Evolutionary conservation across 495 filamentous ascomycete species (phyloP).

Genomic region (Hamigera avellanea): DNA sequence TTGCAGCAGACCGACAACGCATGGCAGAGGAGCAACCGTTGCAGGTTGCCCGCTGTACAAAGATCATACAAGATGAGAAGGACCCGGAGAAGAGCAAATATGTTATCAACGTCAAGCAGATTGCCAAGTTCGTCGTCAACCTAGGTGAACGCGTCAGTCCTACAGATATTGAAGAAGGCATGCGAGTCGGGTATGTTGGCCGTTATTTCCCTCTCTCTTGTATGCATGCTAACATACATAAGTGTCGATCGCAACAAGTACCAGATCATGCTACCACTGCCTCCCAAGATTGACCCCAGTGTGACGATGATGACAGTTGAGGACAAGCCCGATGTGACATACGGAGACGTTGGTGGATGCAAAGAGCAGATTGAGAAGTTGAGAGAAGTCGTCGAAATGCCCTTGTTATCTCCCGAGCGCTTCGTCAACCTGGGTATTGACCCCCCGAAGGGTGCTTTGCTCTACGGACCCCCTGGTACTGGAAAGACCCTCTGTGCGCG

Average conservation of each 20-base stretch:
- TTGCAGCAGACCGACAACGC: constrained; percentile 91
- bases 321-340: constrained; percentile 98
- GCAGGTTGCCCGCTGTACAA: constrained; percentile 95
- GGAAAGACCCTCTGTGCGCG: constrained; percentile 96
- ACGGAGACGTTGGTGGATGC: constrained; percentile 96
- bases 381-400: constrained; percentile 97
- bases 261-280: constrained; percentile 93
- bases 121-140: constrained; percentile 98
- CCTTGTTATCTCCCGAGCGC: constrained; percentile 86
- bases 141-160: constrained; percentile 93
- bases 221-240: constrained; percentile 1
- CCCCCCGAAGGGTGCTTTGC: constrained; percentile 90
- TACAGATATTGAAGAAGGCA: constrained; percentile 98
- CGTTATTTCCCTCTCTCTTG: background rate
- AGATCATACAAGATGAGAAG: constrained; percentile 96
- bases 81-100: constrained; percentile 98
- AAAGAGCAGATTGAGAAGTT: constrained; percentile 99
- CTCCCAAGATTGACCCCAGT: constrained; percentile 96
- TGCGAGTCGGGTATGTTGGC: constrained; percentile 71
- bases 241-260: constrained; percentile 98
- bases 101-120: constrained; percentile 99
- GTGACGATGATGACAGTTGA: constrained; percentile 99
- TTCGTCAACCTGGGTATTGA: constrained; percentile 98
- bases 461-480: constrained; percentile 94
- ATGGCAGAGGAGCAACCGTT: constrained; percentile 97